Percentiles rank a stretch among this genome's conserved stretches.
These are phyloP conservation scores for Sporopachydermia lactativora DNA, from an alignment of 805 yeast genomes.

Conservation along the genomic window DNA sequence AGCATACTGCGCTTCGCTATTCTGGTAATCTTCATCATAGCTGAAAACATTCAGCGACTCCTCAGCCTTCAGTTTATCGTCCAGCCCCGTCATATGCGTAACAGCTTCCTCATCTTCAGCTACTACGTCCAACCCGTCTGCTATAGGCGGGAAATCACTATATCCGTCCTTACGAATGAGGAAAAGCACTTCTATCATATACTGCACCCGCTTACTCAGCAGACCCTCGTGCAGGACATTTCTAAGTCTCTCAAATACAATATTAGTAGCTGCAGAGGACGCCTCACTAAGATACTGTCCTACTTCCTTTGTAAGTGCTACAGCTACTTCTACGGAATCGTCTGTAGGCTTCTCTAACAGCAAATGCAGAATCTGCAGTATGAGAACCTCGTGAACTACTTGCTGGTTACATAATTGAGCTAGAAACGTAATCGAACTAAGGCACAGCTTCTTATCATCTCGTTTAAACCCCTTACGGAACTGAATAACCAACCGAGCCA, in stretches of 20 bases:
- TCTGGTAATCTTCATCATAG: slow-evolving; percentile 35
- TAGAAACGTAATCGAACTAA: slow-evolving; percentile 33
- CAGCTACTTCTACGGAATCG: slow-evolving; percentile 41
- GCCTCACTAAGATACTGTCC: slow-evolving; percentile 36
- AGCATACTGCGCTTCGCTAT: slow-evolving; percentile 34
- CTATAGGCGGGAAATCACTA: slow-evolving; percentile 24
- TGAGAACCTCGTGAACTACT: slow-evolving; percentile 40
- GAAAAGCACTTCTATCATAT: slow-evolving; percentile 36
- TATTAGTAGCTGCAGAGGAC: slow-evolving; percentile 30
- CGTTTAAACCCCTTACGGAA: slow-evolving; percentile 40
- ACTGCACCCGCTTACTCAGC: slow-evolving; percentile 28
- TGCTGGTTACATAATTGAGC: slow-evolving; percentile 50
- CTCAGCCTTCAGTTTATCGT: slow-evolving; percentile 33
- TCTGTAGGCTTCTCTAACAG: slow-evolving; percentile 35
- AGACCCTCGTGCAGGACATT: slow-evolving; percentile 41
- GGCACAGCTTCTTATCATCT: slow-evolving; percentile 30
- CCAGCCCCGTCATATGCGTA: slow-evolving; percentile 39
- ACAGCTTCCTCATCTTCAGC: slow-evolving; percentile 40
- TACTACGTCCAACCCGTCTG: slow-evolving; percentile 35
- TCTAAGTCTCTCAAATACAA: slow-evolving; percentile 46
- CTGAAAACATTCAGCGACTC: slow-evolving; percentile 36
- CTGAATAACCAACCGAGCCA: slow-evolving; percentile 37
- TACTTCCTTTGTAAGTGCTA: slow-evolving; percentile 31
- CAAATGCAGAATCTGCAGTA: slow-evolving; percentile 36
- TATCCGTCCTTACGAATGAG: slow-evolving; percentile 32